Base-by-base conservation (phyloP, 768 basidiomycete species). In the Suillus subalutaceus region DNA sequence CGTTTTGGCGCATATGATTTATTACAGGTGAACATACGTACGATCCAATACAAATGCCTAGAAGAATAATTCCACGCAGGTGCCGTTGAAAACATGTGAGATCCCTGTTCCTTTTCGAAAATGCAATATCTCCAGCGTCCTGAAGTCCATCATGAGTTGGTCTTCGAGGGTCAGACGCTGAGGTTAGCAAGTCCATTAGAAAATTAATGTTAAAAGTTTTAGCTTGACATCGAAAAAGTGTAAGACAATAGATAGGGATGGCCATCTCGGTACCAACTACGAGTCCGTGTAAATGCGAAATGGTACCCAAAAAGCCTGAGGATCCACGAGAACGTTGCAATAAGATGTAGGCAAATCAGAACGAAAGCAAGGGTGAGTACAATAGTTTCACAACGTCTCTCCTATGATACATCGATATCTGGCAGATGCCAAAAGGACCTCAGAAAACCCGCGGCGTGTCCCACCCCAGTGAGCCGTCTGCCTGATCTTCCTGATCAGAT, bases 401-500 rank as follows among this genome's bases (percentile, higher is more conserved):
- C 48, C 23, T 65, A 73, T 44, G 65, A 69, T 69, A 70, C 52
- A 71, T 41, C 61, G 38, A 62, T 18, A 56, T 35, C 55, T 2
- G 32, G 32, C 3, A 32, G 32, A 12, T n/a, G 12, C 35, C 55
- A 67, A 56, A 62, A 53, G 69, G 57, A 68, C 67, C 67, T 78
- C 79, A 65, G 77, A 72, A 15, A 37, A 68, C 72, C 44, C 41
- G 62, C 32, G 66, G 68, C 5, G 62, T 69, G 26, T 56, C 37
- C 72, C 71, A 73, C 23, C 67, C 64, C 23, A 56, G 30, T 16
- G 52, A 46, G 20, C 44, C 41, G 12, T 64, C 52, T 26, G 66
- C 57, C 30, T 30, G 59, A 20, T 46, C 15, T 32, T 68, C 62
- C 56, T n/a, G 44, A 58, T 46, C 64, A 0, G 16, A 32, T 35